Conservation (phyloP, 257 asterid genomes). For the Dorcoceras hygrometricum region DNA sequence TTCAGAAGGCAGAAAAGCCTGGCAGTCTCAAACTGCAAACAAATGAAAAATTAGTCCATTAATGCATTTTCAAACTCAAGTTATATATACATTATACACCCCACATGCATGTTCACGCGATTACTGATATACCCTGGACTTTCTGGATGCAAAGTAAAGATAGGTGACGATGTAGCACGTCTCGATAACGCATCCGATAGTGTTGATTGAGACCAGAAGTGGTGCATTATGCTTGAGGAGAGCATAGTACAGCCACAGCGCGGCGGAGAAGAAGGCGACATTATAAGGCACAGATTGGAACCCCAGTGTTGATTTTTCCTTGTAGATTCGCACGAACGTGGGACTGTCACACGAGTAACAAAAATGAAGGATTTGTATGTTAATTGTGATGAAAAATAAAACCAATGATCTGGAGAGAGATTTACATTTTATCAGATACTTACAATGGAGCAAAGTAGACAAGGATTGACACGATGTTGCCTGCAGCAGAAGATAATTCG, state of each 20-base stretch:
- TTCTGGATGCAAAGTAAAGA: slow-evolving; percentile 44
- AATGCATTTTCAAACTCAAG: too few species aligned
- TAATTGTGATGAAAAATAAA: too few species aligned
- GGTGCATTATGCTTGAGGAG: slow-evolving; percentile 33
- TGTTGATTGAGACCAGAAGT: slow-evolving; percentile 53
- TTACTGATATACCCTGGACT: slow-evolving; percentile 37
- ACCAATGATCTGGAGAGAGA: too few species aligned
- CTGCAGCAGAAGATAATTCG: slow-evolving; percentile 36
- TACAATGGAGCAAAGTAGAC: slow-evolving; percentile 83
- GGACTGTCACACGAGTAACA: slow-evolving; percentile 28
- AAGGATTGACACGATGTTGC: slow-evolving; percentile 61
- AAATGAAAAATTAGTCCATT: background rate
- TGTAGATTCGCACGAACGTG: slow-evolving; percentile 42
- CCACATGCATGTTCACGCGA: too few species aligned
- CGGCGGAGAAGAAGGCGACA: slow-evolving; percentile 50
- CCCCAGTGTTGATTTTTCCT: slow-evolving; percentile 50
- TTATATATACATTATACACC: too few species aligned
- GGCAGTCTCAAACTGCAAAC: slow-evolving; percentile 32
- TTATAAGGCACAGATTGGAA: slow-evolving; percentile 51
- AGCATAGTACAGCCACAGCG: slow-evolving; percentile 57
- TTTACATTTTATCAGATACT: slow-evolving; percentile 25
- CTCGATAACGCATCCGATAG: slow-evolving; percentile 48
- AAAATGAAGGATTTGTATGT: too few species aligned
- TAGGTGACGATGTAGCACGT: slow-evolving; percentile 37
- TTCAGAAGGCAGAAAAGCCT: slow-evolving; percentile 41